These are phyloP conservation scores for Pleurostoma richardsiae DNA, from an alignment of 2,329 filamentous ascomycete genomes.

Conservation along the genomic window DNA sequence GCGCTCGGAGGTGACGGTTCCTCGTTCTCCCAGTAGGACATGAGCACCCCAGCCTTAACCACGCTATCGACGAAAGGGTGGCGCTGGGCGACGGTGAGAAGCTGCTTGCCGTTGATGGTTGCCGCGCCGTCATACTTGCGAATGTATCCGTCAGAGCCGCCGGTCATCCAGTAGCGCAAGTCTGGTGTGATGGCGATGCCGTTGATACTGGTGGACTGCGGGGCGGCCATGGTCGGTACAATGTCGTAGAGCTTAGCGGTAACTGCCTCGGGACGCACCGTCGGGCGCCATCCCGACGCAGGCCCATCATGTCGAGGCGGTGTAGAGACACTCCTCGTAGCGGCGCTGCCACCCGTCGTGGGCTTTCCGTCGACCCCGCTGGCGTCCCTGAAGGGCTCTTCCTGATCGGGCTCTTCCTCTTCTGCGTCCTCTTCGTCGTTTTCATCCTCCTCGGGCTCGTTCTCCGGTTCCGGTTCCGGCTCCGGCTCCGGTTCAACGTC, in stretches of 20 bases:
- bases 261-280: slow-evolving; percentile 71
- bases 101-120: slow-evolving; percentile 90
- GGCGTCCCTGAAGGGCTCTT: slow-evolving; percentile 6
- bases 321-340: slow-evolving; percentile 8
- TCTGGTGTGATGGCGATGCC: slow-evolving; percentile 88
- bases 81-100: slow-evolving; percentile 88
- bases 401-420: slow-evolving; percentile 18
- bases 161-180: slow-evolving; percentile 90
- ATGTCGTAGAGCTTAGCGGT: slow-evolving; percentile 85
- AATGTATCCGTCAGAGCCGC: slow-evolving; percentile 91
- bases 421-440: slow-evolving; percentile 25
- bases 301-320: background rate
- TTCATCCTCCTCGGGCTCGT: slow-evolving; percentile 34
- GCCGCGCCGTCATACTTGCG: slow-evolving; percentile 94
- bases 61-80: slow-evolving; percentile 98
- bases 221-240: slow-evolving; percentile 92
- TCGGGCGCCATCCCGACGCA: slow-evolving; percentile 46
- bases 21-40: slow-evolving; percentile 99
- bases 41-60: slow-evolving; percentile 85
- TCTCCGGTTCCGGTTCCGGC: slow-evolving; percentile 26
- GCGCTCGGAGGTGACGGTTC: slow-evolving; percentile 49
- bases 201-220: slow-evolving; percentile 93
- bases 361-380: slow-evolving; percentile 9
- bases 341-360: slow-evolving; percentile 20
- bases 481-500: slow-evolving; percentile 37